phyloP scores from a whole-genome alignment of 192 early-diverging fungal species.

The Gorgonomyces haynaldii region DNA sequence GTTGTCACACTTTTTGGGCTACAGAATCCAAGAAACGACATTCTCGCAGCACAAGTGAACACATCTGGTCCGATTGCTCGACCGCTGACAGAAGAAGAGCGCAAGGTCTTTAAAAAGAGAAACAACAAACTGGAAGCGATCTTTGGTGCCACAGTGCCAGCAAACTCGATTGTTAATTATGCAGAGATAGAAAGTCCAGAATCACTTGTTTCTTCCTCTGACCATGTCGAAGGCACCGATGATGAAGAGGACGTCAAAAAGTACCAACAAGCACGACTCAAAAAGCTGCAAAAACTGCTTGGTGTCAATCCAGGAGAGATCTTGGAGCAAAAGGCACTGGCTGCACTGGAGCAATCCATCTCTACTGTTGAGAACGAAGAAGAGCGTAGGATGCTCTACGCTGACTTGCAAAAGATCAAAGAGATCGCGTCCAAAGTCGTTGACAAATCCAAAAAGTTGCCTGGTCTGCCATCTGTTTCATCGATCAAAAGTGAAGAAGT shows the following conservation, averaged over 20 bases:
- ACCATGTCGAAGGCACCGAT: background rate
- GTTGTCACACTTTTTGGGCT: conserved; percentile 27
- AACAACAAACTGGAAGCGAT: conserved; percentile 25
- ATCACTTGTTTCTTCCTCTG: conserved; percentile 11
- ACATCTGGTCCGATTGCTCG: conserved; percentile 3
- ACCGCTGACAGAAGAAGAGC: conserved; percentile 23
- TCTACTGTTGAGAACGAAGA: conserved; percentile 8
- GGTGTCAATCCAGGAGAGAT: conserved; percentile 22
- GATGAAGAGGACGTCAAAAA: conserved; percentile 16
- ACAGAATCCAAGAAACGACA: conserved; percentile 24
- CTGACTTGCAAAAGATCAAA: conserved; percentile 14
- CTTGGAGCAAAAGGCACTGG: conserved; percentile 9
- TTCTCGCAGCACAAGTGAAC: conserved; percentile 5
- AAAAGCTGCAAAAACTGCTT: conserved; percentile 34
- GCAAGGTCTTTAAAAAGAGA: conserved; percentile 18
- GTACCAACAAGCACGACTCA: conserved; percentile 12
- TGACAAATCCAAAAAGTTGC: background rate
- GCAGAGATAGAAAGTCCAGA: conserved; percentile 9
- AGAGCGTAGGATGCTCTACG: conserved; percentile 10
- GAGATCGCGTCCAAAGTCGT: background rate
- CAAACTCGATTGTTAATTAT: conserved; percentile 10
- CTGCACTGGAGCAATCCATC: conserved; percentile 18
- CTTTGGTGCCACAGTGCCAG: conserved; percentile 23
- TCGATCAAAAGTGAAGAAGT: background rate
- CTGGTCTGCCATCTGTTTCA: background rate